These are phyloP conservation scores for Termitomyces sp. DNA, from an alignment of 768 basidiomycete species.

Conservation along the genomic window DNA sequence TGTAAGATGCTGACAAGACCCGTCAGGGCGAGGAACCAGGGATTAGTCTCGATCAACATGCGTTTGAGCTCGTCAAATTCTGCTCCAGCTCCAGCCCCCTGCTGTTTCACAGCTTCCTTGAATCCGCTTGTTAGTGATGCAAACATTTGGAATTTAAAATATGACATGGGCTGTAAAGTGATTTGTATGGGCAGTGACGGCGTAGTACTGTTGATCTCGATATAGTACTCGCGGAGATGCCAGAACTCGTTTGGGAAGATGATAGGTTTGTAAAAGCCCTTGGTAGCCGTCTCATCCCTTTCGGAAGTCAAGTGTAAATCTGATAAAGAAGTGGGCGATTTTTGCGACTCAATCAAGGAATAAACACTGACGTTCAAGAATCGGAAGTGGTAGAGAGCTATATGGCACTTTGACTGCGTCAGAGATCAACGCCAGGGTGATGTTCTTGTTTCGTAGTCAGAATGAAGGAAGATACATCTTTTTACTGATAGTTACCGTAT, in stretches of 20 bases:
- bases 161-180: conserved; percentile 79
- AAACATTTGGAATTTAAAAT: conserved; percentile 84
- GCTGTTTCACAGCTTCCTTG: conserved; percentile 77
- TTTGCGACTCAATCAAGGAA: background rate
- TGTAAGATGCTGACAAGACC: conserved; percentile 84
- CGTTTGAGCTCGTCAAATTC: conserved; percentile 96
- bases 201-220: conserved; percentile 84
- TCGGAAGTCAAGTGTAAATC: conserved; percentile 61
- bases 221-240: conserved; percentile 76
- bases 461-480: background rate
- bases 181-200: conserved; percentile 74
- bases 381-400: conserved; percentile 49
- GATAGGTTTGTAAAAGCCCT: conserved; percentile 80
- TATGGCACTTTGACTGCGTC: conserved; percentile 55
- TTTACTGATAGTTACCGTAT: conserved; percentile 42
- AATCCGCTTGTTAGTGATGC: conserved; percentile 83
- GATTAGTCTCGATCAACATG: conserved; percentile 86
- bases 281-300: conserved; percentile 58
- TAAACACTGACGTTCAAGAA: conserved; percentile 53
- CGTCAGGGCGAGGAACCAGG: conserved; percentile 83
- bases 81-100: conserved; percentile 51
- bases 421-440: conserved; percentile 83
- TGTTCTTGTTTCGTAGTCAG: conserved; percentile 48
- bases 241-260: conserved; percentile 96
- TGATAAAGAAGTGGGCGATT: conserved; percentile 23